Percentiles rank a stretch among this genome's conserved stretches.
These are phyloP conservation scores for Venturia carpophila DNA, from an alignment of 2,329 filamentous ascomycete genomes.

Conservation along the genomic window DNA sequence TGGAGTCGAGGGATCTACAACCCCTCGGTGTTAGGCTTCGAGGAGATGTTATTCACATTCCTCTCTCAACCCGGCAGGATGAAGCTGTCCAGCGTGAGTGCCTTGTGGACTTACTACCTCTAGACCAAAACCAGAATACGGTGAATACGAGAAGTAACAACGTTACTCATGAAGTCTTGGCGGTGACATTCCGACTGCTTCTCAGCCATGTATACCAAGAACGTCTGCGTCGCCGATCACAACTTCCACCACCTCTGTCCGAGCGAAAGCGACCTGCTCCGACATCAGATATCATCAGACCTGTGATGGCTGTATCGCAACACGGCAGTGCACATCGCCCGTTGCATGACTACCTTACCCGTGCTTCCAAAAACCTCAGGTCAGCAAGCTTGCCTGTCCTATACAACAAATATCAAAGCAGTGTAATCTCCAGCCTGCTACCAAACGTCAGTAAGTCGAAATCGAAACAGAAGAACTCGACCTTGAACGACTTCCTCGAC, in stretches of 20 bases:
- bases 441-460: not conserved
- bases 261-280: slow-evolving; percentile 42
- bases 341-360: slow-evolving; percentile 30
- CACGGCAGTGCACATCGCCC: slow-evolving; percentile 37
- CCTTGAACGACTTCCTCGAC: not conserved
- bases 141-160: slow-evolving; percentile 24
- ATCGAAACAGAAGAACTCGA: not conserved
- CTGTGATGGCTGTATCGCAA: slow-evolving; percentile 47
- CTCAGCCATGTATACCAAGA: slow-evolving; percentile 72
- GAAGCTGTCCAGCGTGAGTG: slow-evolving; percentile 44
- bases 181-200: slow-evolving; percentile 57
- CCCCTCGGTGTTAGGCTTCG: slow-evolving; percentile 25
- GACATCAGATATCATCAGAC: slow-evolving; percentile 52
- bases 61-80: slow-evolving; percentile 37
- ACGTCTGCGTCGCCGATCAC: slow-evolving; percentile 61
- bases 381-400: slow-evolving; percentile 9
- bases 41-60: slow-evolving; percentile 30
- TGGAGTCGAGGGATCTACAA: slow-evolving; percentile 65
- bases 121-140: slow-evolving; percentile 39
- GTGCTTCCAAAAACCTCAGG: not conserved
- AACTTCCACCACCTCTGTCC: slow-evolving; percentile 51
- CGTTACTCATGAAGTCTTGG: slow-evolving; percentile 50
- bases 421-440: slow-evolving; percentile 9
- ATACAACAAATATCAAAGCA: not conserved
- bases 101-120: slow-evolving; percentile 58